A percentile compares a stretch with the other conserved stretches of the same genome.
These are phyloP conservation scores for Vicia faba DNA, from an alignment of 306 rosid species.

Conservation along the genomic window DNA sequence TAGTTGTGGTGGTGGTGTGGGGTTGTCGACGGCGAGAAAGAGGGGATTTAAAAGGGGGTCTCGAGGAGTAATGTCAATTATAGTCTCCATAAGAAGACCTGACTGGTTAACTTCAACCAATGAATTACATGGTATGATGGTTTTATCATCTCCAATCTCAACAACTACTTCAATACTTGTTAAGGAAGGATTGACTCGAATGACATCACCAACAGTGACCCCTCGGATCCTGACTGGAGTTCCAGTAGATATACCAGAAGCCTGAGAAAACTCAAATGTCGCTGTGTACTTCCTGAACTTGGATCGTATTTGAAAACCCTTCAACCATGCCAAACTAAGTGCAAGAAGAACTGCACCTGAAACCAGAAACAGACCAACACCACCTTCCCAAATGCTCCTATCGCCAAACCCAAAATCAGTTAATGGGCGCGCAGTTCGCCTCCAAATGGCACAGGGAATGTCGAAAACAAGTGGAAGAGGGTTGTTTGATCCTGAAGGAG, in stretches of 20 bases:
- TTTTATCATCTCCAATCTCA: slow-evolving; percentile 95
- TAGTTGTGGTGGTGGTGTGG: too few species aligned
- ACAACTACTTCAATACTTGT: slow-evolving; percentile 75
- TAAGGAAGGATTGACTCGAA: slow-evolving; percentile 86
- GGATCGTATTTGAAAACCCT: slow-evolving; percentile 76
- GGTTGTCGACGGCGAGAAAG: too few species aligned
- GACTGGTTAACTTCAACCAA: slow-evolving; percentile 94
- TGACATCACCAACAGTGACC: slow-evolving; percentile 84
- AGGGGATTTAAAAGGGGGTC: too few species aligned
- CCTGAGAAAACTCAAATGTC: slow-evolving; percentile 83
- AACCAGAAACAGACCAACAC: slow-evolving; percentile 86
- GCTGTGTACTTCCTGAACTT: slow-evolving; percentile 82
- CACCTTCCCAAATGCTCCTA: slow-evolving; percentile 94
- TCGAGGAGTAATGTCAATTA: slow-evolving; percentile 83
- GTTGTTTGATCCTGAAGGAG: slow-evolving; percentile 58
- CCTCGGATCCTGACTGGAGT: slow-evolving; percentile 95
- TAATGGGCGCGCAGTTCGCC: slow-evolving; percentile 74
- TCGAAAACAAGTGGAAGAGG: slow-evolving; percentile 62
- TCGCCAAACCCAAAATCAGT: slow-evolving; percentile 88
- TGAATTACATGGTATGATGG: slow-evolving; percentile 84
- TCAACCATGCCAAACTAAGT: slow-evolving; percentile 88
- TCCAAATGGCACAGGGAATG: slow-evolving; percentile 69
- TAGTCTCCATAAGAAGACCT: slow-evolving; percentile 96
- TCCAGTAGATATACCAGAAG: slow-evolving; percentile 83
- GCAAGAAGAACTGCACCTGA: slow-evolving; percentile 78